Evolutionary conservation across 176 grass and related monocot genomes (phyloP), one percentile per base, ranked within the genome.

Genomic region (Raddia guianensis): DNA sequence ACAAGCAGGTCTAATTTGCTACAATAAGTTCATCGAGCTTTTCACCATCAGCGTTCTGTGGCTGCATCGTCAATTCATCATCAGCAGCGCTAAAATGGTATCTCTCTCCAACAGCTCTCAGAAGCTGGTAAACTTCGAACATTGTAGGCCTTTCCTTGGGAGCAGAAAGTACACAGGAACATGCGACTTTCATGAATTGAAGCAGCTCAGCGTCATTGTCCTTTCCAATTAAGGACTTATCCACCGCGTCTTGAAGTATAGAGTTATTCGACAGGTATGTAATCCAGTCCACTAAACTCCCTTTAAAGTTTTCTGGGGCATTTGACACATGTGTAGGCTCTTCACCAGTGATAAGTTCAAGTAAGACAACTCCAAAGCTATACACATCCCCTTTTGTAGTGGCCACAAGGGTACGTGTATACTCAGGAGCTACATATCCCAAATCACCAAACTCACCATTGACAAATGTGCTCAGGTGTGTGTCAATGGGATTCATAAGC

Each of bases 401-500:
- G 44, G 90, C 95, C n/a, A 98, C 95, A 63, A 98, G 92, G 6
- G 95, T 98, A 9, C 68, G 84, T 18, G 88, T 50, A 46, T 98
- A 98, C 74, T 94, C 95, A 6, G 95, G 95, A 50, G 95, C 95
- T 37, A 98, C 92, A 72, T 98, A 98, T 1, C 92, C 95, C 33
- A 98, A 55, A 75, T 98, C 95, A 18, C 95, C 95, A 73, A 98
- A 98, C 87, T 98, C 92, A 48, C 92, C 92, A 12, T 91, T 93
- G 34, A 95, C 86, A 46, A 98, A 95, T 64, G 95, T 98, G 72
- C 92, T 98, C 21, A 95, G 85, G 86, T 94, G 95, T 34, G 95
- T 98, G 66, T 98, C 92, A 42, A 98, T 81, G 12, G 92, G 90
- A 89, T 98, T 98, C 95, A 98, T 98, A 63, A 94, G 92, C 89